A percentile compares a stretch with the other conserved stretches of the same genome.
Conservation (phyloP, 805 yeast species). For the Kluyveromyces nonfermentans region DNA sequence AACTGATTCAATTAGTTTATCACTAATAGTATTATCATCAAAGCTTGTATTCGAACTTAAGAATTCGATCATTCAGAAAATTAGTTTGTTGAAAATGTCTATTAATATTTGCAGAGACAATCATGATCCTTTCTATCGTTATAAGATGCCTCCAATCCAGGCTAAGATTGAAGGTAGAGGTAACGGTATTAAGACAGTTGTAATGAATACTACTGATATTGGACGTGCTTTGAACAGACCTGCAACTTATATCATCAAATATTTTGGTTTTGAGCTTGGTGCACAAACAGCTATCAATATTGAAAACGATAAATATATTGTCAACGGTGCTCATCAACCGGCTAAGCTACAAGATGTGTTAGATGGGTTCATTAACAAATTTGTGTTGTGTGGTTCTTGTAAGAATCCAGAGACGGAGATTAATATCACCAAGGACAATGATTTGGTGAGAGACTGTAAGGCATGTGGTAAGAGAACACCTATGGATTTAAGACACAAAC, state of each 20-base stretch:
- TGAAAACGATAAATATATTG: constrained; percentile 74
- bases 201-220: constrained; percentile 82
- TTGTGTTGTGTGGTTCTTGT: constrained; percentile 89
- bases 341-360: constrained; percentile 83
- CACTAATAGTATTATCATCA: too few relatives aligned
- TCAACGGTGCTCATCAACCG: constrained; percentile 91
- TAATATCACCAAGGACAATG: constrained; percentile 55
- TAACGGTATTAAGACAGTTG: constrained; percentile 96
- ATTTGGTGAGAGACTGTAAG: constrained; percentile 84
- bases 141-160: constrained; percentile 97
- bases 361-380: constrained; percentile 89
- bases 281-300: constrained; percentile 86
- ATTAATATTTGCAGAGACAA: constrained; percentile 95
- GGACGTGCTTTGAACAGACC: constrained; percentile 94
- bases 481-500: constrained; percentile 78
- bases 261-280: constrained; percentile 93
- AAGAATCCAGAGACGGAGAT: constrained; percentile 97
- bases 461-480: constrained; percentile 91
- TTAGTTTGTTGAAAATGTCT: constrained; percentile 45
- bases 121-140: constrained; percentile 97
- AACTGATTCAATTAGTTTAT: too few relatives aligned
- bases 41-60: background rate
- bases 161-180: constrained; percentile 98
- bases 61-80: background rate
- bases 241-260: constrained; percentile 82